phyloP scores from a whole-genome alignment of 2,329 filamentous ascomycete species.

The Cytospora chrysosperma region DNA sequence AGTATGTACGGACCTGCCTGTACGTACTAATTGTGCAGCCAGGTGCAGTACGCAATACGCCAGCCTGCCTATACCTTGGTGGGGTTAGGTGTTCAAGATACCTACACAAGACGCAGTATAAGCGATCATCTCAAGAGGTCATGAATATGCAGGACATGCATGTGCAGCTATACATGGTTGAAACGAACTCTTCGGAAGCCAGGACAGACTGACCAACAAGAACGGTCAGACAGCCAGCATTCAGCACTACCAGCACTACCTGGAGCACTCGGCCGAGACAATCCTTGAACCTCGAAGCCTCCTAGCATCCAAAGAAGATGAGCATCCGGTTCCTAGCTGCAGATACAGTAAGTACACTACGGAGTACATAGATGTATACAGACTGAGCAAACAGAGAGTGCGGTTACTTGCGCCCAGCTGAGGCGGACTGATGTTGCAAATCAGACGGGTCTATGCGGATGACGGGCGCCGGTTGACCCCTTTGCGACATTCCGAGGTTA shows the following conservation, averaged over 20 bases:
- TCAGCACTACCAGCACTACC: not conserved
- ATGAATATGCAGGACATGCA: no score
- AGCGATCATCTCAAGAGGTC: not conserved
- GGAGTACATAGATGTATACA: not conserved
- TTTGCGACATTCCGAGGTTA: not conserved
- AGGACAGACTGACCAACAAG: not conserved
- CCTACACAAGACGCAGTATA: not conserved
- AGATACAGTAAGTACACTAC: not conserved
- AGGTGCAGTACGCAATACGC: no score
- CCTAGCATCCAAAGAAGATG: not conserved
- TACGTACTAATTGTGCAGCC: no score
- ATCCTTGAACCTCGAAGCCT: not conserved
- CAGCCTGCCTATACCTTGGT: not conserved
- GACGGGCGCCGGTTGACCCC: slow-evolving; percentile 10
- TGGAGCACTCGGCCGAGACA: slow-evolving; percentile 4
- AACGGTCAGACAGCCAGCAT: not conserved
- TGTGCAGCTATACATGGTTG: not conserved
- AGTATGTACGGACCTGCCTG: no score
- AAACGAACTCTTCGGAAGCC: not conserved
- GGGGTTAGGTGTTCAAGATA: no score
- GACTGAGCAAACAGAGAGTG: not conserved
- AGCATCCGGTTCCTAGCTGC: not conserved
- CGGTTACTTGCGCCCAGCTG: slow-evolving; percentile 15
- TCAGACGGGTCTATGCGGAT: not conserved
- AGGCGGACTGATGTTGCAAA: slow-evolving; percentile 13